Evolutionary conservation across 768 basidiomycete species (phyloP).

Genomic region (Suillus hirtellus): DNA sequence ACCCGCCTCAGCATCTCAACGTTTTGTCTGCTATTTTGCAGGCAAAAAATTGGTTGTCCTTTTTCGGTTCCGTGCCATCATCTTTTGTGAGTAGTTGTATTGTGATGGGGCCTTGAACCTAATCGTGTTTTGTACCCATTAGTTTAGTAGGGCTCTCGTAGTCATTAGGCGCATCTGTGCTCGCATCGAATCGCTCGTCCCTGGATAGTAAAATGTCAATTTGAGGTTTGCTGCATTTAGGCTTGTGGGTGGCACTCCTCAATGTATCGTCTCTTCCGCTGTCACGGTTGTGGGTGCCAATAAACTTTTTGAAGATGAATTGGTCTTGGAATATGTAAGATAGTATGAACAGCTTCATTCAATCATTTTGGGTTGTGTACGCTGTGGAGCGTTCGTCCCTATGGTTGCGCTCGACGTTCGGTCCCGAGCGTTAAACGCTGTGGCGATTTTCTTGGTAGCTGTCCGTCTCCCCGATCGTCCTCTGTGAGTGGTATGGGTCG

Average conservation of each 20-base stretch:
- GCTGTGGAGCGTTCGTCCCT: conserved; percentile 19
- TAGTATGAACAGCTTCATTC: conserved; percentile 14
- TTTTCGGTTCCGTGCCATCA: conserved; percentile 19
- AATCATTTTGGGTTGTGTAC: conserved; percentile 13
- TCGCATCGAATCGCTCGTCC: conserved; percentile 16
- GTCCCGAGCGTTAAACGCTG: conserved; percentile 20
- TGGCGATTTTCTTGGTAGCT: not conserved
- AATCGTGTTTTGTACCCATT: conserved; percentile 14
- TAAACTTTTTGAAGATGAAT: not conserved
- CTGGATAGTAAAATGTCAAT: conserved; percentile 3
- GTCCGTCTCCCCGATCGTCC: conserved; percentile 14
- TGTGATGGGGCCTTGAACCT: not conserved
- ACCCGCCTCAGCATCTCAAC: not conserved
- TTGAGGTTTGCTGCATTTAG: conserved; percentile 22
- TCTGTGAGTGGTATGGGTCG: conserved; percentile 29
- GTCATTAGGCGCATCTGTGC: conserved; percentile 24
- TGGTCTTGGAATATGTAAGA: conserved; percentile 3
- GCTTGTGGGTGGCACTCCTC: conserved; percentile 10
- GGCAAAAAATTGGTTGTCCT: conserved; percentile 23
- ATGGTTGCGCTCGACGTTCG: conserved; percentile 28
- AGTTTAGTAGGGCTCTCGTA: conserved; percentile 19
- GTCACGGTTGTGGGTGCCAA: conserved; percentile 19
- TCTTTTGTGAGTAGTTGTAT: conserved; percentile 23
- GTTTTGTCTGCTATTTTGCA: conserved; percentile 9
- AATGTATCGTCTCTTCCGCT: conserved; percentile 18